Evolutionary conservation across 1,284 basidiomycete genomes (phyloP), one percentile per base, ranked within the genome.

Genomic region (Cutaneotrichosporon cutaneum): DNA sequence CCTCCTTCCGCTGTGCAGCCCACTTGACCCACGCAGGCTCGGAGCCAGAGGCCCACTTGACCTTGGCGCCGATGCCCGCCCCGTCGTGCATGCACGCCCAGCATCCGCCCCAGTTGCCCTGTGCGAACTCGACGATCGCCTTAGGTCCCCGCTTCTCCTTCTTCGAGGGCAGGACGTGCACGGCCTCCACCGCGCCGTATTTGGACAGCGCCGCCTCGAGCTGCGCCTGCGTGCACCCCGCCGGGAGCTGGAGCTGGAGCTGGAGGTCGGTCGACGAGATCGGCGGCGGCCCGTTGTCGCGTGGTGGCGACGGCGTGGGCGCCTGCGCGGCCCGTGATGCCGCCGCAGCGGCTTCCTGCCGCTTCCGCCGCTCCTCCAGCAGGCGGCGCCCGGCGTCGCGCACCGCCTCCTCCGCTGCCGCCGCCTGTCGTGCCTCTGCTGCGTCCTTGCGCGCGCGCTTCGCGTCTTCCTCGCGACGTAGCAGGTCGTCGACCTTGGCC

Each of bases 391-490:
- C 92, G 56, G 88, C 87, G 58, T 91, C 90, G 76, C 89, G 90
- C 62, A 94, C 87, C 35, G 82, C 82, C 71, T 90, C 89, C 27
- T 91, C 88, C 6, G 84, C 82, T 52, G 82, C 80, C 42, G 26
- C 54, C 22, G 39, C 33, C 59, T 82, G 82, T 11, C 81, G 80
- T 72, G 86, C 84, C 69, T 87, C 36, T 55, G 85, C 36, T 87
- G 85, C 83, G 63, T 86, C 50, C 56, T 85, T 50, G 87, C 87
- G 56, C 69, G 62, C 85, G 84, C 1, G 86, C 83, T 74, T 88
- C 81, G 89, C 87, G 9, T 85, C 87, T 42, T 87, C 85, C 72
- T 96, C 94, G 26, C 89, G 83, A 64, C 87, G 87, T 70, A 92
- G 89, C 18, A 96, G 83, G 65, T 94, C 94, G 60, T 80, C 88